Evolutionary conservation across 1,284 basidiomycete species (phyloP).

Genomic region (Microbotryum intermedium): DNA sequence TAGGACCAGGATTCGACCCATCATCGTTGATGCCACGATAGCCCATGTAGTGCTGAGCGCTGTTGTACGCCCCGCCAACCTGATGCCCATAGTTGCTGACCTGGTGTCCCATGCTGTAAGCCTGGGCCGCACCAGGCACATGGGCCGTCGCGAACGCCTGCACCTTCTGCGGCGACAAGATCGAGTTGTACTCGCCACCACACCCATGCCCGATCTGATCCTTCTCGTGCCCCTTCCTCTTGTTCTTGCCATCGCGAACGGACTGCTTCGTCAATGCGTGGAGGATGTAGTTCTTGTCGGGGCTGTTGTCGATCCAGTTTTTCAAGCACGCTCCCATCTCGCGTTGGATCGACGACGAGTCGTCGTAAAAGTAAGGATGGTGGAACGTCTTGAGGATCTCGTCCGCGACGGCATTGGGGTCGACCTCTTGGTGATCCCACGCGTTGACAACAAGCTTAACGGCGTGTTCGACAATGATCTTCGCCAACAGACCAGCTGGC

Average conservation of each 20-base stretch:
- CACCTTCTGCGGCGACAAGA: conserved; percentile 24
- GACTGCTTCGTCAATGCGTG: conserved; percentile 34
- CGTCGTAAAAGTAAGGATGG: conserved; percentile 74
- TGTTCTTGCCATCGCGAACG: conserved; percentile 35
- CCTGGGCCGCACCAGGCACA: conserved; percentile 18
- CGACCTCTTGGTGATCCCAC: conserved; percentile 52
- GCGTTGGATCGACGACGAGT: conserved; percentile 59
- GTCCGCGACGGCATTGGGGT: conserved; percentile 47
- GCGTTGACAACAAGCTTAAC: conserved; percentile 66
- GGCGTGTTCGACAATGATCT: conserved; percentile 48
- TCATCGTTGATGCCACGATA: too few species aligned
- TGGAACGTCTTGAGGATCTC: conserved; percentile 64
- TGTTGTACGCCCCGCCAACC: conserved; percentile 11
- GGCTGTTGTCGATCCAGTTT: conserved; percentile 47
- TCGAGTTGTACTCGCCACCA: conserved; percentile 23
- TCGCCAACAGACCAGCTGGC: conserved; percentile 32
- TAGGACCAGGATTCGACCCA: too few species aligned
- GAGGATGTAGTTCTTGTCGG: conserved; percentile 35
- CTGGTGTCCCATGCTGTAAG: not conserved
- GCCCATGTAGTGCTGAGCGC: conserved; percentile 1
- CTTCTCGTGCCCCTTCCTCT: conserved; percentile 31
- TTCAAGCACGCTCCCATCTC: conserved; percentile 58
- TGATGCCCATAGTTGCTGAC: conserved; percentile 16
- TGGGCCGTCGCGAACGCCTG: conserved; percentile 20
- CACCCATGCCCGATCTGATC: conserved; percentile 29